Conservation (phyloP, 2,329 filamentous ascomycete genomes). For the Rosellinia necatrix region DNA sequence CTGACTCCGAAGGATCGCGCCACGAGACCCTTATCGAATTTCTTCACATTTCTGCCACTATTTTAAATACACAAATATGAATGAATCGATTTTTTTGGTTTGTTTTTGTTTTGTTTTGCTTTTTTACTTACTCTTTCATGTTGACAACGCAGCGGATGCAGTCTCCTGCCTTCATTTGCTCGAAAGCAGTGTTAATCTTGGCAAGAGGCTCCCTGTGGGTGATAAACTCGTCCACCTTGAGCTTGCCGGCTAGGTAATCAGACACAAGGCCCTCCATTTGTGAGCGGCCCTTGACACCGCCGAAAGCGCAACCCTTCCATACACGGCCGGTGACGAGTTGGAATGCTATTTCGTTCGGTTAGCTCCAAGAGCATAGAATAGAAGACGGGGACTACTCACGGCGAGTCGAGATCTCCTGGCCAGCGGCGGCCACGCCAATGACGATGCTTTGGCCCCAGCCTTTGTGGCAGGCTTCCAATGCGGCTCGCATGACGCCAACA, state of each 20-base stretch:
- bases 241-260: conserved; percentile 85
- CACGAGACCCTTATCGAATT: not conserved
- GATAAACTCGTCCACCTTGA: conserved; percentile 99
- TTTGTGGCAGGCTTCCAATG: conserved; percentile 98
- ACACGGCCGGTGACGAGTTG: conserved; percentile 97
- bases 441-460: conserved; percentile 98
- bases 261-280: conserved; percentile 86
- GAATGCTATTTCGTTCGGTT: conserved; percentile 68
- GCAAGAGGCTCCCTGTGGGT: conserved; percentile 85
- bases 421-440: conserved; percentile 95
- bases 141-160: conserved; percentile 94
- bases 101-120: not conserved
- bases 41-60: not conserved
- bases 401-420: conserved; percentile 91
- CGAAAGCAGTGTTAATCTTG: conserved; percentile 88
- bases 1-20: not conserved
- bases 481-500: conserved; percentile 88
- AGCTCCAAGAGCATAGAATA: conserved; percentile 9
- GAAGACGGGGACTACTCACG: conserved; percentile 61
- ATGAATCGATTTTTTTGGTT: too few species aligned
- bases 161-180: conserved; percentile 93
- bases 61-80: not conserved
- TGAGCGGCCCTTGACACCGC: conserved; percentile 94
- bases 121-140: conserved; percentile 47
- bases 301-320: conserved; percentile 98